These are phyloP conservation scores for Claviceps maximensis DNA, from an alignment of 2,329 filamentous ascomycete species.

Conservation along the genomic window DNA sequence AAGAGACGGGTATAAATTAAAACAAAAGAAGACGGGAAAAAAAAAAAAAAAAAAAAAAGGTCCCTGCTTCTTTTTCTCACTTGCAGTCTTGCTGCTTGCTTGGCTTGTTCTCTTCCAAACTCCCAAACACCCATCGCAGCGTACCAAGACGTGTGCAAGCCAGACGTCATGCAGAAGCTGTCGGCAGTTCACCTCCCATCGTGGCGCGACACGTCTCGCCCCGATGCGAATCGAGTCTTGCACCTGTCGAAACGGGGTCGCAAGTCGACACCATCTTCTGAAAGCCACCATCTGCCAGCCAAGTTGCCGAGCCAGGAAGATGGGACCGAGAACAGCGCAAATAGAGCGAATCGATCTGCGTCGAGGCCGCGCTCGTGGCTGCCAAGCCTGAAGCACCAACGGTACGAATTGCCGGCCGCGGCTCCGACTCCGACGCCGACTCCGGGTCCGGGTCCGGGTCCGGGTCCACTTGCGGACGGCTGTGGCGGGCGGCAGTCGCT, in stretches of 20 bases:
- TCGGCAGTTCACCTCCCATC: not conserved
- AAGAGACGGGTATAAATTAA: too few relatives aligned
- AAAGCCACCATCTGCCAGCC: not conserved
- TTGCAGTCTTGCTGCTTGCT: not conserved
- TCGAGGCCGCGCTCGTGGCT: slow-evolving; percentile 10
- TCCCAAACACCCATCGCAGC: too few relatives aligned
- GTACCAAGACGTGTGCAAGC: too few relatives aligned
- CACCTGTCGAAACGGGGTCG: not conserved
- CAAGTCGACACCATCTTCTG: not conserved
- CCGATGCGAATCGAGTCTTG: not conserved
- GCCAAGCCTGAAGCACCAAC: slow-evolving; percentile 10
- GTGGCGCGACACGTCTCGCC: not conserved
- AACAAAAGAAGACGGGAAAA: not conserved
- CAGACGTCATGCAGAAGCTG: not conserved
- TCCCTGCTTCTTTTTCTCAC: not conserved
- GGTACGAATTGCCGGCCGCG: slow-evolving; percentile 7
- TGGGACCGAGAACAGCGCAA: not conserved
- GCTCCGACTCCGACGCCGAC: too few relatives aligned
- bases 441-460: not conserved
- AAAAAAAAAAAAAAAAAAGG: not conserved
- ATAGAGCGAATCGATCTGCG: not conserved
- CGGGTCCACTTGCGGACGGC: not conserved
- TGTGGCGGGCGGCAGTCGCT: not conserved
- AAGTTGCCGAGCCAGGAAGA: not conserved
- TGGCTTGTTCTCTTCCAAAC: not conserved